phyloP scores from a whole-genome alignment of 768 basidiomycete genomes.

The Lanmaoa pseudosensibilis region DNA sequence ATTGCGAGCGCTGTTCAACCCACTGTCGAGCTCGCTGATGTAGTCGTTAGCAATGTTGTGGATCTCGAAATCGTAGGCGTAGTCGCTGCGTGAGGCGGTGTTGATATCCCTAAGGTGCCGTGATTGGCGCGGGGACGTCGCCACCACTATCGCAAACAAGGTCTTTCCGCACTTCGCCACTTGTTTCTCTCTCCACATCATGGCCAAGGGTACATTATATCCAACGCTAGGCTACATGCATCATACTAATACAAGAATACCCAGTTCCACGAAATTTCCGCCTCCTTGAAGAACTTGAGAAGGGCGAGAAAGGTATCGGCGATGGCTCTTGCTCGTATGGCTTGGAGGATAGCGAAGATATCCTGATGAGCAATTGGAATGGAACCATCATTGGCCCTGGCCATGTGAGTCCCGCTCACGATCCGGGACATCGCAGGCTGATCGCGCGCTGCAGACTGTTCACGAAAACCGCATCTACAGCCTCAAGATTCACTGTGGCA shows the following conservation, averaged over 20 bases:
- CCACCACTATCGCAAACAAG: neutral
- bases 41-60: conserved; percentile 16
- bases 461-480: conserved; percentile 99
- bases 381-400: conserved; percentile 99
- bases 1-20: conserved; percentile 37
- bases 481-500: conserved; percentile 84
- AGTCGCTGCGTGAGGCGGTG: conserved; percentile 35
- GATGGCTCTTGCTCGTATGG: conserved; percentile 98
- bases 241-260: neutral
- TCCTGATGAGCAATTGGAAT: conserved; percentile 98
- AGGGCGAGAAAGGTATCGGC: conserved; percentile 99
- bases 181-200: conserved; percentile 23
- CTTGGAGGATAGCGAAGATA: conserved; percentile 92
- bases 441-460: conserved; percentile 62
- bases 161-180: conserved; percentile 5
- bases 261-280: conserved; percentile 95
- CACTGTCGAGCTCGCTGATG: conserved; percentile 11
- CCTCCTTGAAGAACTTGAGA: conserved; percentile 96
- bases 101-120: conserved; percentile 8
- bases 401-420: conserved; percentile 61
- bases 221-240: neutral
- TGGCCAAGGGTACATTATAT: conserved; percentile 52
- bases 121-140: conserved; percentile 12
- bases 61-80: conserved; percentile 2
- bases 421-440: conserved; percentile 15